Conservation (phyloP, 2,329 filamentous ascomycete species). For the Bipolaris sorokiniana region DNA sequence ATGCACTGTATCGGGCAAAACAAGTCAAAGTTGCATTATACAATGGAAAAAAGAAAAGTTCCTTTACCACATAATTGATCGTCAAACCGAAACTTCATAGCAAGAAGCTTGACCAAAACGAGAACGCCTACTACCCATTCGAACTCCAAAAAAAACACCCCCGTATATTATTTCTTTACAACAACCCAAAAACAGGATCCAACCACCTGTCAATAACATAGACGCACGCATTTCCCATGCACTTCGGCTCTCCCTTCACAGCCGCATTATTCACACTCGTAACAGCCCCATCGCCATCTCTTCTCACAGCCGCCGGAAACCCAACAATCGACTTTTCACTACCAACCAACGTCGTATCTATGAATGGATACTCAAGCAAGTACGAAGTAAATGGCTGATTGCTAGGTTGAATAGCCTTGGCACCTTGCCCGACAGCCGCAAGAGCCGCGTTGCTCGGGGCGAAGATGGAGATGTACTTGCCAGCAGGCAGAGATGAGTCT, state of each 20-base stretch:
- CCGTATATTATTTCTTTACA: no score
- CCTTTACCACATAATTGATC: no score
- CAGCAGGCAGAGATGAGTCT: not conserved
- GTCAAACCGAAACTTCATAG: no score
- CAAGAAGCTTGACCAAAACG: no score
- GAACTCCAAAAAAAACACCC: no score
- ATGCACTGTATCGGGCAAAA: no score
- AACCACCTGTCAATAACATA: not conserved
- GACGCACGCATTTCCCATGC: not conserved
- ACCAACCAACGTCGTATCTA: not conserved
- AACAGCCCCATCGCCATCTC: not conserved
- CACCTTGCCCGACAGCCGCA: not conserved
- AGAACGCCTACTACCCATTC: no score
- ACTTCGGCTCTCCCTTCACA: not conserved
- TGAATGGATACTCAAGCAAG: not conserved
- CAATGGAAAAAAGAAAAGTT: no score
- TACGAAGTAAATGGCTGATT: slow-evolving; percentile 1
- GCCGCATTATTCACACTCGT: slow-evolving; percentile 1
- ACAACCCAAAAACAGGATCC: not conserved
- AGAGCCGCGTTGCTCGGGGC: not conserved
- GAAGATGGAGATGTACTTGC: slow-evolving; percentile 2
- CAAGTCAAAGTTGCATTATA: no score
- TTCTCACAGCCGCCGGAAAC: not conserved
- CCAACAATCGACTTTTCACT: not conserved
- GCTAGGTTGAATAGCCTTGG: not conserved